Evolutionary conservation across 257 asterid genomes (phyloP).

Genomic region (Solanum megistacrolobum): DNA sequence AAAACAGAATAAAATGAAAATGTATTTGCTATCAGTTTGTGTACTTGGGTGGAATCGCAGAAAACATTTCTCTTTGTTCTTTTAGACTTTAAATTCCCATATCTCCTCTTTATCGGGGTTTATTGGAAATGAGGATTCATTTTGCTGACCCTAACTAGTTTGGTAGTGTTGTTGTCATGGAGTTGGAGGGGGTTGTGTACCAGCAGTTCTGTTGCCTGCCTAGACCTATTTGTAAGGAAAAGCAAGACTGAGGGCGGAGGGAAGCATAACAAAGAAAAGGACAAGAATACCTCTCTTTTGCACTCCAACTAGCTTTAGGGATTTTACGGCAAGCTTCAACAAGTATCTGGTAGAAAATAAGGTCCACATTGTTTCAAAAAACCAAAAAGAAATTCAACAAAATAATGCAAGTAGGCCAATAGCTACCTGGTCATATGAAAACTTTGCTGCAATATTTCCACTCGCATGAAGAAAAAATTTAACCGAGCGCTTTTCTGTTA

Average conservation of each 20-base stretch:
- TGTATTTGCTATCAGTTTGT: neutral
- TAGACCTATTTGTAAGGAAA: neutral
- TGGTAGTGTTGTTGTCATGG: neutral
- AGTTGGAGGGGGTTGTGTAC: neutral
- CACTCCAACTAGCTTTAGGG: constrained; percentile 74
- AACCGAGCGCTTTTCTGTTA: constrained; percentile 30
- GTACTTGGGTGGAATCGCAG: neutral
- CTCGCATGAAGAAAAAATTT: constrained; percentile 69
- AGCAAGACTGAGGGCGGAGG: neutral
- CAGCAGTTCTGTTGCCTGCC: neutral
- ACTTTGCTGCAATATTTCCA: constrained; percentile 74
- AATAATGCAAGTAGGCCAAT: neutral
- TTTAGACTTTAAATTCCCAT: neutral
- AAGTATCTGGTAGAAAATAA: constrained; percentile 37
- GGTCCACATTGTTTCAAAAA: neutral
- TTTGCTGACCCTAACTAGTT: neutral
- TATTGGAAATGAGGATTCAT: neutral
- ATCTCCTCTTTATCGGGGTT: neutral
- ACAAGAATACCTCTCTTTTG: constrained; percentile 63
- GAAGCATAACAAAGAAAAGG: neutral
- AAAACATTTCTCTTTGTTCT: neutral
- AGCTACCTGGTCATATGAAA: constrained; percentile 55
- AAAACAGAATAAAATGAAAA: neutral
- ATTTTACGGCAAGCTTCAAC: constrained; percentile 58
- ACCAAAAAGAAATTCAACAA: neutral